These are phyloP conservation scores for Termitomyces heimii DNA, from an alignment of 768 basidiomycete species.

Conservation along the genomic window DNA sequence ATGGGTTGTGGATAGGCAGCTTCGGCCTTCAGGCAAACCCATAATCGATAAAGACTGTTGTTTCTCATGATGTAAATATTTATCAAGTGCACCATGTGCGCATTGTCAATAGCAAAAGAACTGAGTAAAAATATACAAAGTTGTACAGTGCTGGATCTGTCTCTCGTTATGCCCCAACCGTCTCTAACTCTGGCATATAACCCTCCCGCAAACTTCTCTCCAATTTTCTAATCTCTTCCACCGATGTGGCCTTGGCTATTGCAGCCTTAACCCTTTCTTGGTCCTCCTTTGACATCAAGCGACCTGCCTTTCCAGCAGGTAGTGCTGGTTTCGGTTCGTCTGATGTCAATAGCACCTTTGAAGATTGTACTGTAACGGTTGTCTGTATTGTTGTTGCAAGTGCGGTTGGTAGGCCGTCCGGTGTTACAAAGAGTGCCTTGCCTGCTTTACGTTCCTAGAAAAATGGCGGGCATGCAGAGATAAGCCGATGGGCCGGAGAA, in stretches of 20 bases:
- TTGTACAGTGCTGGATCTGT: slow-evolving; percentile 11
- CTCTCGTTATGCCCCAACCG: slow-evolving; percentile 61
- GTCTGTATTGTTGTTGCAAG: slow-evolving; percentile 75
- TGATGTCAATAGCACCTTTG: slow-evolving; percentile 58
- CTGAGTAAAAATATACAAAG: slow-evolving; percentile 24
- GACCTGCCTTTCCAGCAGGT: slow-evolving; percentile 63
- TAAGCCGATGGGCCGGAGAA: background rate
- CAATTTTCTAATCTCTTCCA: slow-evolving; percentile 81
- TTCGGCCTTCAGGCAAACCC: slow-evolving; percentile 39
- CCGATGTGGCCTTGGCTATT: slow-evolving; percentile 84
- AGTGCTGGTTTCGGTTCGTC: slow-evolving; percentile 72
- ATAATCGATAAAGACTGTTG: background rate
- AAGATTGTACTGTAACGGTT: slow-evolving; percentile 59
- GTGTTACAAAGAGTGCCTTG: slow-evolving; percentile 73
- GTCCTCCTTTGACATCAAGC: slow-evolving; percentile 89
- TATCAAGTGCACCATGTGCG: slow-evolving; percentile 7
- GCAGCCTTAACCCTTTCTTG: slow-evolving; percentile 82
- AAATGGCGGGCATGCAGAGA: slow-evolving; percentile 10
- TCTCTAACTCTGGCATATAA: slow-evolving; percentile 73
- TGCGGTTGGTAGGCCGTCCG: slow-evolving; percentile 70
- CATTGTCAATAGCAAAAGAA: slow-evolving; percentile 13
- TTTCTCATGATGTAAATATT: slow-evolving; percentile 8
- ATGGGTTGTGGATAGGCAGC: slow-evolving; percentile 68
- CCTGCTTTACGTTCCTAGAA: slow-evolving; percentile 75
- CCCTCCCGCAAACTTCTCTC: slow-evolving; percentile 83